Evolutionary conservation across 306 rosid species (phyloP).

Genomic region (Benincasa hispida): DNA sequence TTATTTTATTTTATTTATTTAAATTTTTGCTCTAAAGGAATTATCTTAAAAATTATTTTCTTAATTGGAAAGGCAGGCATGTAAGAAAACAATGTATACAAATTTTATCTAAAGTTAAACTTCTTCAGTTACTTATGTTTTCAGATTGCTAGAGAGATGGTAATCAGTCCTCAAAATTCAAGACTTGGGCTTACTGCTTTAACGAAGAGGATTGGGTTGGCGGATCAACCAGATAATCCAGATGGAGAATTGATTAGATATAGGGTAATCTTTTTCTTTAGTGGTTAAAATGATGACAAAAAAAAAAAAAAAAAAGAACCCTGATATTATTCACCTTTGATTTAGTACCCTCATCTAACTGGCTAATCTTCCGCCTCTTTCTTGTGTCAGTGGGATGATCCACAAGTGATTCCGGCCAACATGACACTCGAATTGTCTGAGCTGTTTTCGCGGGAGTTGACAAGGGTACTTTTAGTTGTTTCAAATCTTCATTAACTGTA

Average conservation of each 20-base stretch:
- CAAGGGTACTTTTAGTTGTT: slow-evolving; percentile 53
- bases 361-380: slow-evolving; percentile 12
- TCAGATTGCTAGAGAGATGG: slow-evolving; percentile 98
- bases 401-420: slow-evolving; percentile 71
- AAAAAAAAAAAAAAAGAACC: too few species aligned
- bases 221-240: slow-evolving; percentile 64
- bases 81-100: not conserved
- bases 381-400: slow-evolving; percentile 83
- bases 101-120: slow-evolving; percentile 1
- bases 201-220: slow-evolving; percentile 64
- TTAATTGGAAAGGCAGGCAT: not conserved
- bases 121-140: slow-evolving; percentile 12
- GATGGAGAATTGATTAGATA: slow-evolving; percentile 89
- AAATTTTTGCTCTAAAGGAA: not conserved
- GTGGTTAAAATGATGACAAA: not conserved
- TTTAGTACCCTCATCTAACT: slow-evolving; percentile 1
- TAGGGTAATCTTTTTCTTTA: slow-evolving; percentile 38
- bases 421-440: slow-evolving; percentile 87
- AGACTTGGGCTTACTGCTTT: slow-evolving; percentile 69
- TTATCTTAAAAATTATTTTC: not conserved
- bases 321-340: not conserved
- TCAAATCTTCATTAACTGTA: slow-evolving; percentile 16
- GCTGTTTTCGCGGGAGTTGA: slow-evolving; percentile 85
- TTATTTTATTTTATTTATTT: too few species aligned
- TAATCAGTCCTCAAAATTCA: slow-evolving; percentile 84